phyloP scores from a whole-genome alignment of 1,139 yeast genomes.

The Hyphopichia pseudoburtonii region DNA sequence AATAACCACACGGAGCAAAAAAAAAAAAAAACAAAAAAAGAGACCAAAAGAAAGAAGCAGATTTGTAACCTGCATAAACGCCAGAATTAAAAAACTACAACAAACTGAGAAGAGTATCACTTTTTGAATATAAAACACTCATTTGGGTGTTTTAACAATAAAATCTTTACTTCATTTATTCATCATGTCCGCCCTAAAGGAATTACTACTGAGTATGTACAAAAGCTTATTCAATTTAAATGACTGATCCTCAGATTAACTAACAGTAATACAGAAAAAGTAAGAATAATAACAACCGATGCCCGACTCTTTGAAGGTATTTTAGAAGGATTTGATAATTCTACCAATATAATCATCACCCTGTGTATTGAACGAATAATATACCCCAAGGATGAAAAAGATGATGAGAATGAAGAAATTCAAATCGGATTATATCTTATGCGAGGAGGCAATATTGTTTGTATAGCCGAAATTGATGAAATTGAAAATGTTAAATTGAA shows the following conservation, averaged over 20 bases:
- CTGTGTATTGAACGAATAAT: constrained; percentile 57
- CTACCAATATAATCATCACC: constrained; percentile 70
- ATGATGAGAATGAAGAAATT: constrained; percentile 50
- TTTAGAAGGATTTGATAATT: constrained; percentile 78
- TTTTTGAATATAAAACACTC: too few relatives aligned
- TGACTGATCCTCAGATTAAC: not conserved
- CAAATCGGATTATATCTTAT: constrained; percentile 63
- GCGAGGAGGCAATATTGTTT: constrained; percentile 81
- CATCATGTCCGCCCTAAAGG: constrained; percentile 38
- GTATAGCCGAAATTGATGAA: constrained; percentile 69
- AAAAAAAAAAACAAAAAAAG: too few relatives aligned
- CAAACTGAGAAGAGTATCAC: too few relatives aligned
- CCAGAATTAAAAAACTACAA: too few relatives aligned
- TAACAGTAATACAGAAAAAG: constrained; percentile 40
- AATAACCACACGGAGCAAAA: too few relatives aligned
- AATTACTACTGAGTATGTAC: constrained; percentile 40
- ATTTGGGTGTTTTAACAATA: too few relatives aligned
- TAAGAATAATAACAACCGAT: constrained; percentile 79
- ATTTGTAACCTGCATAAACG: too few relatives aligned
- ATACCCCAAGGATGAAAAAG: constrained; percentile 37
- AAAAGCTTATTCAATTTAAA: not conserved
- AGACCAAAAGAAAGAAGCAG: too few relatives aligned
- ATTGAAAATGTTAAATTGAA: constrained; percentile 45
- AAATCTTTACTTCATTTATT: too few relatives aligned
- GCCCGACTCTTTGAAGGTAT: constrained; percentile 73